A percentile compares a stretch with the other conserved stretches of the same genome.
phyloP scores from a whole-genome alignment of 2,329 filamentous ascomycete genomes.

The Colletotrichum limetticola region DNA sequence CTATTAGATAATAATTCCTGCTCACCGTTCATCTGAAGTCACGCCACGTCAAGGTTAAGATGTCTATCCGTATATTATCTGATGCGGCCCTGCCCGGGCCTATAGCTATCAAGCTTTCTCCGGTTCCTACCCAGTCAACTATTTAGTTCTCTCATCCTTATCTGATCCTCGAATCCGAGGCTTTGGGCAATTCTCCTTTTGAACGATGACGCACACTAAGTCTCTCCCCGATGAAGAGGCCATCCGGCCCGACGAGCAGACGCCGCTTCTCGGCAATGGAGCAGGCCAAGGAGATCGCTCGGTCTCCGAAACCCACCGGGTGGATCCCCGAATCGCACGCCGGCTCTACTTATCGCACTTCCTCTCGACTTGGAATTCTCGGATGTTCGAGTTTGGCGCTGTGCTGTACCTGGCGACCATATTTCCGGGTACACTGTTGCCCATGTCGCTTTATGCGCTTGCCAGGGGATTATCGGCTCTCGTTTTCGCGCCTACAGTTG shows the following conservation, averaged over 20 bases:
- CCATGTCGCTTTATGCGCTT: slow-evolving; percentile 64
- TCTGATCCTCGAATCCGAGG: background rate
- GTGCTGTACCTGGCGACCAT: slow-evolving; percentile 56
- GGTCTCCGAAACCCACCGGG: background rate
- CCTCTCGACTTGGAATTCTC: slow-evolving; percentile 60
- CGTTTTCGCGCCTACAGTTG: slow-evolving; percentile 53
- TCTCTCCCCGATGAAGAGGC: background rate
- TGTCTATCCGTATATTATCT: background rate
- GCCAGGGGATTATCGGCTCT: slow-evolving; percentile 19
- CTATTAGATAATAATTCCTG: background rate
- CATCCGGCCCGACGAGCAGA: background rate
- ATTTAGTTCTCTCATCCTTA: background rate
- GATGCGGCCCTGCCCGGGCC: background rate
- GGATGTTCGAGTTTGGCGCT: slow-evolving; percentile 60
- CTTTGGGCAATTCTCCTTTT: background rate
- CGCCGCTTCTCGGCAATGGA: background rate
- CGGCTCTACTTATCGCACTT: slow-evolving; percentile 56
- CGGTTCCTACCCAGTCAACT: background rate
- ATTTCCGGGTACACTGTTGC: slow-evolving; percentile 60
- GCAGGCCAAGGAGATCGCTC: background rate
- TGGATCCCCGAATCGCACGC: background rate
- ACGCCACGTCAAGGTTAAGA: background rate
- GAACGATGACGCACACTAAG: background rate
- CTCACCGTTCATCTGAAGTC: background rate
- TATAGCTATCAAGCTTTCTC: background rate